These are phyloP conservation scores for Zelopaecilomyces penicillatus DNA, from an alignment of 2,329 filamentous ascomycete genomes.

Conservation along the genomic window DNA sequence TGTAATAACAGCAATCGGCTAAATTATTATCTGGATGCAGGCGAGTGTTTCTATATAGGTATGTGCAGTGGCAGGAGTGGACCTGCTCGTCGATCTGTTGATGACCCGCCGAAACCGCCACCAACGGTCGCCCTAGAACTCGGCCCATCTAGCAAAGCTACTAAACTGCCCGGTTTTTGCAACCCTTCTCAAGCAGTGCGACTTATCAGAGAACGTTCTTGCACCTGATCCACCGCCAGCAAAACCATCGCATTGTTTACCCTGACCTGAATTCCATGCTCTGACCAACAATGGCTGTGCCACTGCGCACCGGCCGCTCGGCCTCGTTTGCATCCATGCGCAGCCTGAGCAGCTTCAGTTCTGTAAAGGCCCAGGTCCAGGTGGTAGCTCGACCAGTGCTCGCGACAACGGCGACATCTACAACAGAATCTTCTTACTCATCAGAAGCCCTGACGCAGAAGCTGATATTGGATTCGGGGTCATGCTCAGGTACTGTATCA, in stretches of 20 bases:
- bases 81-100: not conserved
- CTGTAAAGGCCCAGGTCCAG: conserved; percentile 23
- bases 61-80: too few relatives aligned
- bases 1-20: too few relatives aligned
- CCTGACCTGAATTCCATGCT: not conserved
- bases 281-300: conserved; percentile 25
- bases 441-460: conserved; percentile 6
- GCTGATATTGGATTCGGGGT: not conserved
- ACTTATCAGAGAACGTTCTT: conserved; percentile 6
- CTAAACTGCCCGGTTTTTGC: not conserved
- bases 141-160: not conserved
- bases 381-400: conserved; percentile 10
- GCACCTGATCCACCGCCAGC: not conserved
- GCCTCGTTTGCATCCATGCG: conserved; percentile 16
- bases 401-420: not conserved
- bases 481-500: conserved; percentile 10
- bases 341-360: conserved; percentile 20
- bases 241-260: not conserved
- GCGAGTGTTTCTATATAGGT: too few relatives aligned
- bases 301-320: conserved; percentile 17
- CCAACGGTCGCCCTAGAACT: conserved; percentile 1
- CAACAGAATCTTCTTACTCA: not conserved
- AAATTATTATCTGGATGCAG: too few relatives aligned
- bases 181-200: conserved; percentile 1
- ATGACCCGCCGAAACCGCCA: not conserved